Conservation (phyloP, 176 grass and related monocot genomes). For the Rhynchospora pubera region DNA sequence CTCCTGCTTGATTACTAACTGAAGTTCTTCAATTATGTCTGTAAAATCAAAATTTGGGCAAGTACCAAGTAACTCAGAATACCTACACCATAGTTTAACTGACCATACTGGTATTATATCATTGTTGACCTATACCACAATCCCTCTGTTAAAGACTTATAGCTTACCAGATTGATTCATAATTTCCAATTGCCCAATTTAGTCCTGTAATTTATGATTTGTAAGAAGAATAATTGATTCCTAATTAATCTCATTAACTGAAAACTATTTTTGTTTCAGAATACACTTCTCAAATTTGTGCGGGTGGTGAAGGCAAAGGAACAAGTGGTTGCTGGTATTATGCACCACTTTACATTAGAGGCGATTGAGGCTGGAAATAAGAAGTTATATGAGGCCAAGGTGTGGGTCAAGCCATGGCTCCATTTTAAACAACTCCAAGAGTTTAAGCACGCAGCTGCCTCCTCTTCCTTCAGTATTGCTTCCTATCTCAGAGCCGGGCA, state of each 20-base stretch:
- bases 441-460: conserved; percentile 40
- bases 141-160: background rate
- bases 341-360: conserved; percentile 86
- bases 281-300: conserved; percentile 69
- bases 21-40: background rate
- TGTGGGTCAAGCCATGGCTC: conserved; percentile 93
- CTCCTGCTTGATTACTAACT: background rate
- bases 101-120: background rate
- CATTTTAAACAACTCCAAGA: conserved; percentile 90
- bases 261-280: conserved; percentile 33
- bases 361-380: conserved; percentile 61
- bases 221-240: background rate
- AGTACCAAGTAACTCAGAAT: background rate
- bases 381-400: conserved; percentile 91
- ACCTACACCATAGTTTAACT: background rate
- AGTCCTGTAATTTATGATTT: background rate
- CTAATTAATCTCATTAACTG: background rate
- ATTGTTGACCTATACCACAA: background rate
- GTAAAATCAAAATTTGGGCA: background rate
- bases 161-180: too few species aligned
- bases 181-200: background rate
- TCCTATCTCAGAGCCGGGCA: conserved; percentile 48
- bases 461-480: conserved; percentile 31
- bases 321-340: conserved; percentile 74
- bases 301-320: conserved; percentile 85